Conservation (phyloP, 257 asterid genomes). For the Apocynum venetum region DNA sequence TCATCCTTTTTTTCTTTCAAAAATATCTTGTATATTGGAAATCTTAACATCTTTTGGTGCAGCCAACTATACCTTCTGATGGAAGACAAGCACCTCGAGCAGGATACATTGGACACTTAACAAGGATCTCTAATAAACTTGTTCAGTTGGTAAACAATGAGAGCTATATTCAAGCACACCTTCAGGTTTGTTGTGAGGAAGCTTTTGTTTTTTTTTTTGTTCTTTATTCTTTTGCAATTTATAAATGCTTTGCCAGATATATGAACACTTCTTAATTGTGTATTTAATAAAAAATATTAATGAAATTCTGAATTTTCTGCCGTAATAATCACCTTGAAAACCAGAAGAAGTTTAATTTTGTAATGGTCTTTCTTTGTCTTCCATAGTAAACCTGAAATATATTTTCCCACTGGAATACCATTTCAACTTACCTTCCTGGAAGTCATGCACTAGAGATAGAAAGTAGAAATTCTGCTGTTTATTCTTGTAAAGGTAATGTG, state of each 20-base stretch:
- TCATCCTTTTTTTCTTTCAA: background rate
- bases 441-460: slow-evolving; percentile 1
- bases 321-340: background rate
- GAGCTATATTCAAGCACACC: slow-evolving; percentile 47
- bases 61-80: slow-evolving; percentile 72
- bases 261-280: background rate
- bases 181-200: slow-evolving; percentile 48
- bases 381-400: background rate
- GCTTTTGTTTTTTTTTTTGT: background rate
- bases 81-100: slow-evolving; percentile 70
- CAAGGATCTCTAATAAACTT: slow-evolving; percentile 78
- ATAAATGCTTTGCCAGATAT: background rate
- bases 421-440: background rate
- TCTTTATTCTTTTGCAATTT: background rate
- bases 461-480: background rate
- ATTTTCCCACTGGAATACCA: background rate
- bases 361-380: background rate
- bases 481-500: background rate
- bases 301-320: background rate
- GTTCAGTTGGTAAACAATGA: slow-evolving; percentile 59
- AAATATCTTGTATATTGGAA: background rate
- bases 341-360: background rate
- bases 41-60: slow-evolving; percentile 30
- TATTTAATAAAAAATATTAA: background rate
- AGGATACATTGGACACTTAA: slow-evolving; percentile 81